A percentile compares a stretch with the other conserved stretches of the same genome.
Conservation (phyloP, 2,329 filamentous ascomycete genomes). For the Aspergillus fischeri region DNA sequence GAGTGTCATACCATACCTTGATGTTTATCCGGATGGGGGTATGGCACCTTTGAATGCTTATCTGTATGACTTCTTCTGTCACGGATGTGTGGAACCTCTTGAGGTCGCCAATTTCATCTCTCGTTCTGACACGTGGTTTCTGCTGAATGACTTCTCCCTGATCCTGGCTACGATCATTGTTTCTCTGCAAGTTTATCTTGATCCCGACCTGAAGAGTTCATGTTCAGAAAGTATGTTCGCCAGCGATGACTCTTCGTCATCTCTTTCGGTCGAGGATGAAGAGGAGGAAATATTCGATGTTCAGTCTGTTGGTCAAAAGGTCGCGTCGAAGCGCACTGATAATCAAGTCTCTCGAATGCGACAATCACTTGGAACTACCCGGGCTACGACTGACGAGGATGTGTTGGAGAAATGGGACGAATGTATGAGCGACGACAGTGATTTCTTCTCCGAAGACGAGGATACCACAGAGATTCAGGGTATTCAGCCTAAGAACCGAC, state of each 20-base stretch:
- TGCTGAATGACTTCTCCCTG: slow-evolving; percentile 63
- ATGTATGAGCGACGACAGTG: no score
- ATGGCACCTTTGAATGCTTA: slow-evolving; percentile 41
- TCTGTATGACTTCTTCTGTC: slow-evolving; percentile 72
- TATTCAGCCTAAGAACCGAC: not conserved
- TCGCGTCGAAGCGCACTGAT: not conserved
- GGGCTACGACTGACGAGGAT: not conserved
- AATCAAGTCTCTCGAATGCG: not conserved
- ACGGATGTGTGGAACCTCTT: slow-evolving; percentile 61
- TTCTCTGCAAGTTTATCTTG: slow-evolving; percentile 30
- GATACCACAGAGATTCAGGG: slow-evolving; percentile 13
- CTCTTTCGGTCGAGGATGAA: slow-evolving; percentile 1
- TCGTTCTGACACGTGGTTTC: slow-evolving; percentile 66
- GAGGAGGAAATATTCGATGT: slow-evolving; percentile 1
- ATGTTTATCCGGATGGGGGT: slow-evolving; percentile 55
- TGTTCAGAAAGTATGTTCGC: not conserved
- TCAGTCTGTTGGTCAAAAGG: not conserved
- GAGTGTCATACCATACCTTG: slow-evolving; percentile 65
- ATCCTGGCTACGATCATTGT: slow-evolving; percentile 36
- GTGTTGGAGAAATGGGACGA: not conserved
- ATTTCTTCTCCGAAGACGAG: slow-evolving; percentile 3
- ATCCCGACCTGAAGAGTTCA: slow-evolving; percentile 9
- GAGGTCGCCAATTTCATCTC: slow-evolving; percentile 63
- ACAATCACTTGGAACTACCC: slow-evolving; percentile 7
- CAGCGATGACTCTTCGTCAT: not conserved